Conservation (phyloP, 1,284 basidiomycete species). For the Apiotrichum laibachii region DNA sequence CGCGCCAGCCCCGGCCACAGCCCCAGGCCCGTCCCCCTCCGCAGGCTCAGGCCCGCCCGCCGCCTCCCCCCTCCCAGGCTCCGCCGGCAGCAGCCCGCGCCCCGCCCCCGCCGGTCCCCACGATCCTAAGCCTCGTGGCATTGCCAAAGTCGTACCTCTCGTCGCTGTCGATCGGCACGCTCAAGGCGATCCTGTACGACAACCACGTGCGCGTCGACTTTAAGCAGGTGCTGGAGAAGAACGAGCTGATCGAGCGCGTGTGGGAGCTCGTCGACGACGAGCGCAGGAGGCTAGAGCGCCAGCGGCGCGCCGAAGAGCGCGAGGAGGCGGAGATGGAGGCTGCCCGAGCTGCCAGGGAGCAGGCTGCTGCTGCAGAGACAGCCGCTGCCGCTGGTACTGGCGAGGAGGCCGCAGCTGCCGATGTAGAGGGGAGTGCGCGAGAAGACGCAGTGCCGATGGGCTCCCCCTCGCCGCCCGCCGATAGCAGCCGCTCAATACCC, state of each 20-base stretch:
- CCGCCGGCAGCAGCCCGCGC: constrained; percentile 18
- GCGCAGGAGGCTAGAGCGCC: constrained; percentile 51
- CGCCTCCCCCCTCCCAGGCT: constrained; percentile 8
- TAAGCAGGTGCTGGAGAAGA: constrained; percentile 52
- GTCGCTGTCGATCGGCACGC: constrained; percentile 61
- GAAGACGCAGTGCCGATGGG: too few species aligned
- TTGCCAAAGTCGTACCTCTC: constrained; percentile 61
- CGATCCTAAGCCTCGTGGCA: constrained; percentile 63
- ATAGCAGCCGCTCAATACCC: constrained; percentile 7
- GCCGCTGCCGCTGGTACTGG: too few species aligned
- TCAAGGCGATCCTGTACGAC: constrained; percentile 72
- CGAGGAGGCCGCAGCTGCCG: too few species aligned
- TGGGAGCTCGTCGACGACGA: constrained; percentile 65
- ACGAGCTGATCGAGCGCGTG: constrained; percentile 70
- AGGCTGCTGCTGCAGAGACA: too few species aligned
- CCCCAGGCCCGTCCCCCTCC: constrained; percentile 16
- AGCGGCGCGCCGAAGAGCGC: constrained; percentile 48
- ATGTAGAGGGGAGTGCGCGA: too few species aligned
- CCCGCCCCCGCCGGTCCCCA: constrained; percentile 51
- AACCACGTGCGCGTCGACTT: constrained; percentile 53
- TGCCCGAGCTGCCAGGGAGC: neutral
- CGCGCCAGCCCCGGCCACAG: constrained; percentile 13
- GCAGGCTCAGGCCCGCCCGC: constrained; percentile 8
- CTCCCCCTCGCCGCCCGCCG: too few species aligned
- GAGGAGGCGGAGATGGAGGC: constrained; percentile 19